Conservation (phyloP, 768 basidiomycete genomes). For the Podaxis carcinomalis region DNA sequence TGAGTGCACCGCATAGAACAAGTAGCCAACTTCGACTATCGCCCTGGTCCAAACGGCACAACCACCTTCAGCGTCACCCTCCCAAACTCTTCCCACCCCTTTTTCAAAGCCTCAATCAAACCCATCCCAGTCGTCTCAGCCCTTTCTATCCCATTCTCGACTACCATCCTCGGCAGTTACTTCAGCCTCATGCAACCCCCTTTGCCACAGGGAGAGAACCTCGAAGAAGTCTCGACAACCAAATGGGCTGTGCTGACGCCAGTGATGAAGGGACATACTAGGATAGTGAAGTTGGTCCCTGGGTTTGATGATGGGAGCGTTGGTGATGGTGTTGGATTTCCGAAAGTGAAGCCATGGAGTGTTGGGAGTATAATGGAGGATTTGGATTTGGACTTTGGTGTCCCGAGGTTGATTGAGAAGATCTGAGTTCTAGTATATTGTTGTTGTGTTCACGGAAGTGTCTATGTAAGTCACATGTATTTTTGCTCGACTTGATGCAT, state of each 20-base stretch:
- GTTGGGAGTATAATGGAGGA: background rate
- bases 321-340: constrained; percentile 9
- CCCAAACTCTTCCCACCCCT: constrained; percentile 19
- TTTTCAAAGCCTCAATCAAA: constrained; percentile 25
- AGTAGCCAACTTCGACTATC: constrained; percentile 25
- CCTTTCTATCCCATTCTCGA: constrained; percentile 19
- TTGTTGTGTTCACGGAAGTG: too few species aligned
- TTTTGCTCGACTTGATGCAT: too few species aligned
- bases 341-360: constrained; percentile 7
- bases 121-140: constrained; percentile 22
- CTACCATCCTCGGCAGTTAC: constrained; percentile 13
- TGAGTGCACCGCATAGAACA: constrained; percentile 18
- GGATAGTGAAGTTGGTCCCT: background rate
- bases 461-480: too few species aligned
- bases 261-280: background rate
- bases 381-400: constrained; percentile 5
- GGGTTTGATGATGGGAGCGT: constrained; percentile 10
- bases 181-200: constrained; percentile 6
- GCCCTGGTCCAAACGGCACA: constrained; percentile 13
- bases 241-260: constrained; percentile 9
- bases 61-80: constrained; percentile 22
- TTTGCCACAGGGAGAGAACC: background rate
- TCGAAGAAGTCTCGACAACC: constrained; percentile 2
- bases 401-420: background rate
- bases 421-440: background rate